These are phyloP conservation scores for Boletus insuetus DNA, from an alignment of 768 basidiomycete species.

Conservation along the genomic window DNA sequence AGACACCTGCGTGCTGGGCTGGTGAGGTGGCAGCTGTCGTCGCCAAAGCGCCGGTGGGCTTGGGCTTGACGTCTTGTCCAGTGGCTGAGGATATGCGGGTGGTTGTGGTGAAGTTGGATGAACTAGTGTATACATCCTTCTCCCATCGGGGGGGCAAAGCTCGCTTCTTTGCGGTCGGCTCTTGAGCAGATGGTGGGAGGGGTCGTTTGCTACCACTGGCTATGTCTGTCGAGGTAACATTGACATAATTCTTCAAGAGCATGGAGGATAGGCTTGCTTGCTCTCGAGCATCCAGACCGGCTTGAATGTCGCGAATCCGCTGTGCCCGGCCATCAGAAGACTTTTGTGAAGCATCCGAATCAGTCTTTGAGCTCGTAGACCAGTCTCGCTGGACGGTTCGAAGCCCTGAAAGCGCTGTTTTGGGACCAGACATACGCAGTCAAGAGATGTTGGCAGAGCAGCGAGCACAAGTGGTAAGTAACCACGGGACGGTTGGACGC, in stretches of 20 bases:
- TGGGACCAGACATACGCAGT: constrained; percentile 30
- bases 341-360: constrained; percentile 20
- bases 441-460: neutral
- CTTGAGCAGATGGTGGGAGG: constrained; percentile 14
- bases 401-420: constrained; percentile 54
- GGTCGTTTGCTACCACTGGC: constrained; percentile 36
- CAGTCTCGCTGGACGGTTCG: constrained; percentile 62
- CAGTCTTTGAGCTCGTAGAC: constrained; percentile 43
- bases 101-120: constrained; percentile 32
- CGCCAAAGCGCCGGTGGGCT: constrained; percentile 1
- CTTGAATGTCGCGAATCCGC: constrained; percentile 59
- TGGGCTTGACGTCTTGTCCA: constrained; percentile 8
- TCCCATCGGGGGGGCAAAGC: constrained; percentile 53
- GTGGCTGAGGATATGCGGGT: constrained; percentile 10
- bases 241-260: constrained; percentile 11
- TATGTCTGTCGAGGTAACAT: constrained; percentile 14
- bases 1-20: constrained; percentile 40
- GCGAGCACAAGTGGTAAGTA: no score
- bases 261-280: constrained; percentile 19
- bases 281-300: constrained; percentile 47
- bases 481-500: neutral
- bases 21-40: constrained; percentile 4
- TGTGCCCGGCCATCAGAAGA: constrained; percentile 26
- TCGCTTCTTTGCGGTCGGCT: constrained; percentile 49
- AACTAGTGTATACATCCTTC: constrained; percentile 35